These are phyloP conservation scores for Diplocarpon mali DNA, from an alignment of 2,329 filamentous ascomycete genomes.

Conservation along the genomic window DNA sequence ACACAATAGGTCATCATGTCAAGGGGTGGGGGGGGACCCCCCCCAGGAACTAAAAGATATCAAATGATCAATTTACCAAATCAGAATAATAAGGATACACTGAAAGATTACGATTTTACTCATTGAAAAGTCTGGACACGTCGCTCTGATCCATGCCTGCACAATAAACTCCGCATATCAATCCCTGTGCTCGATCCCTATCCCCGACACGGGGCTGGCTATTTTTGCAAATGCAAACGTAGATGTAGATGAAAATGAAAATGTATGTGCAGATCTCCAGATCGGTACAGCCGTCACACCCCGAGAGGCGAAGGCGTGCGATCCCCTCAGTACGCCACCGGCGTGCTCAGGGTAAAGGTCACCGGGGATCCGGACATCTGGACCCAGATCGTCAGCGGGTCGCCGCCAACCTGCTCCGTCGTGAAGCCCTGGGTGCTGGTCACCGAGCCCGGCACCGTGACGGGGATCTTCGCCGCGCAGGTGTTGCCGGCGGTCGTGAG, in stretches of 20 bases:
- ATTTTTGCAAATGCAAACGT: not conserved
- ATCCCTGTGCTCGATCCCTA: too few species aligned
- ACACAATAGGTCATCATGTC: too few species aligned
- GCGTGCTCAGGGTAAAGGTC: slow-evolving; percentile 30
- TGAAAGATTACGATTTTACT: too few species aligned
- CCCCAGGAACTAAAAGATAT: too few species aligned
- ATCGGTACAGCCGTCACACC: not conserved
- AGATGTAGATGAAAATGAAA: not conserved
- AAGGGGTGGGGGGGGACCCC: too few species aligned
- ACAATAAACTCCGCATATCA: not conserved
- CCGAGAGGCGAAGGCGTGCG: too few species aligned
- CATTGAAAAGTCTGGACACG: too few species aligned
- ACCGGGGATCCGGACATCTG: slow-evolving; percentile 34
- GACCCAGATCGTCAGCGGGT: slow-evolving; percentile 14
- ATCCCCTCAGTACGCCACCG: slow-evolving; percentile 11
- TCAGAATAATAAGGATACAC: too few species aligned
- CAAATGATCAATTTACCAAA: too few species aligned
- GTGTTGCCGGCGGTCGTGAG: slow-evolving; percentile 33
- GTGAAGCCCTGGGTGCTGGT: slow-evolving; percentile 15
- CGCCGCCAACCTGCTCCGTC: slow-evolving; percentile 36
- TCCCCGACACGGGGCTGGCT: too few species aligned
- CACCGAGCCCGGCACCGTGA: slow-evolving; percentile 29
- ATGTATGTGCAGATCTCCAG: not conserved
- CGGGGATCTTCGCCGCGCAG: slow-evolving; percentile 17
- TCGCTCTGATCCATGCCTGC: not conserved